Percentiles rank a stretch among this genome's conserved stretches.
These are phyloP conservation scores for Mycosphaerella arachidis DNA, from an alignment of 2,329 filamentous ascomycete genomes.

Conservation along the genomic window DNA sequence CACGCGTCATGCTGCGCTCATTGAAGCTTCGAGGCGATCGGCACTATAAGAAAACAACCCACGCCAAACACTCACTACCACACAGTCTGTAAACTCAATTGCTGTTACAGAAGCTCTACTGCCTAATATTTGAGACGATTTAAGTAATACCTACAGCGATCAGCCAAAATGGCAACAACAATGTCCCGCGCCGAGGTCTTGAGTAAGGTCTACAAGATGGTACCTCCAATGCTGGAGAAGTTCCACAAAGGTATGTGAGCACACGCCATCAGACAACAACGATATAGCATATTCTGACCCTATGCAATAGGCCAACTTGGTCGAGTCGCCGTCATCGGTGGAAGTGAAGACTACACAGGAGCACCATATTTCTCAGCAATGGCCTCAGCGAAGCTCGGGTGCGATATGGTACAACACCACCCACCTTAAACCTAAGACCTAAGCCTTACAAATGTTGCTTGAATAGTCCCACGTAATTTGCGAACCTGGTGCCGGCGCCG, in stretches of 20 bases:
- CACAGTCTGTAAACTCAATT: neutral
- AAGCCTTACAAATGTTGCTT: neutral
- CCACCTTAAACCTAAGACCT: no score
- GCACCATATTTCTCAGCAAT: conserved; percentile 98
- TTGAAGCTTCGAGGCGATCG: neutral
- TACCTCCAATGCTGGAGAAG: conserved; percentile 89
- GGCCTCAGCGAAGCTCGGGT: conserved; percentile 63
- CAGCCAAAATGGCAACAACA: conserved; percentile 44
- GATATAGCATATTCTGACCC: neutral
- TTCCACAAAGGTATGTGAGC: conserved; percentile 79
- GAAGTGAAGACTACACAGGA: conserved; percentile 92
- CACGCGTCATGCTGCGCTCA: neutral
- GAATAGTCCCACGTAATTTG: conserved; percentile 86
- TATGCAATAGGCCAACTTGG: conserved; percentile 71
- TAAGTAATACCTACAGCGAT: neutral
- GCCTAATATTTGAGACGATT: no score
- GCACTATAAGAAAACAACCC: neutral
- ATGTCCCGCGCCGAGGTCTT: conserved; percentile 68
- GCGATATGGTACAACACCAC: conserved; percentile 1
- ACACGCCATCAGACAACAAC: neutral
- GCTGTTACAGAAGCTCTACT: neutral
- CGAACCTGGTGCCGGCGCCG: conserved; percentile 73
- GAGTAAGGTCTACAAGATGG: conserved; percentile 76
- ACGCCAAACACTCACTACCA: neutral
- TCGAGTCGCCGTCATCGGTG: conserved; percentile 87